phyloP scores from a whole-genome alignment of 176 grass and related monocot species.

The Avena sativa region DNA sequence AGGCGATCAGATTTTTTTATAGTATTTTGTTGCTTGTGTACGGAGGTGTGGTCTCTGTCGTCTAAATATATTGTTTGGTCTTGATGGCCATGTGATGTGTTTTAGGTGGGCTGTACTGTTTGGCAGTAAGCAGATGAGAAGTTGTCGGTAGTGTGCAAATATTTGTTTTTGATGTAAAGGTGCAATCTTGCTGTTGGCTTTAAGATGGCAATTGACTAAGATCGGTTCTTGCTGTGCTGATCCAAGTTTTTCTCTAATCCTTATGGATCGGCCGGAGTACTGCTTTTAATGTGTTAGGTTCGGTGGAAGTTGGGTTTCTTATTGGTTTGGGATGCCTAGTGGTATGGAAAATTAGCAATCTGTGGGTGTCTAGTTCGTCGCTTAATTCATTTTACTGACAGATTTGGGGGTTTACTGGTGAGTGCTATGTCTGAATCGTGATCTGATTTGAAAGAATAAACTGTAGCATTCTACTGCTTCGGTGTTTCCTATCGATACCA shows the following conservation, averaged over 20 bases:
- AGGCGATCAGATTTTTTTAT: not conserved
- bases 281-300: slow-evolving; percentile 15
- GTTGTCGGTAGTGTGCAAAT: not conserved
- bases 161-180: not conserved
- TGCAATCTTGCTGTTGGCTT: slow-evolving; percentile 17
- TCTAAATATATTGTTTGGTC: not conserved
- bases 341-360: slow-evolving; percentile 8
- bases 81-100: not conserved
- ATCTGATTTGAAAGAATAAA: not conserved
- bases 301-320: not conserved
- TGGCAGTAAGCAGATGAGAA: not conserved
- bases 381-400: too few relatives aligned
- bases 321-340: slow-evolving; percentile 16
- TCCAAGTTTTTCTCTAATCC: not conserved
- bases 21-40: not conserved
- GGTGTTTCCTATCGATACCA: not conserved
- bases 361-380: not conserved
- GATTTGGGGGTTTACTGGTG: not conserved
- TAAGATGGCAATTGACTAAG: not conserved
- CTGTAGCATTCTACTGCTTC: not conserved
- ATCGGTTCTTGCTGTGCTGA: slow-evolving; percentile 17
- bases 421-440: not conserved
- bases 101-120: not conserved
- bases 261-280: not conserved
- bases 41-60: not conserved